These are phyloP conservation scores for Hygrocybe coccinea DNA, from an alignment of 768 basidiomycete genomes.

Conservation along the genomic window DNA sequence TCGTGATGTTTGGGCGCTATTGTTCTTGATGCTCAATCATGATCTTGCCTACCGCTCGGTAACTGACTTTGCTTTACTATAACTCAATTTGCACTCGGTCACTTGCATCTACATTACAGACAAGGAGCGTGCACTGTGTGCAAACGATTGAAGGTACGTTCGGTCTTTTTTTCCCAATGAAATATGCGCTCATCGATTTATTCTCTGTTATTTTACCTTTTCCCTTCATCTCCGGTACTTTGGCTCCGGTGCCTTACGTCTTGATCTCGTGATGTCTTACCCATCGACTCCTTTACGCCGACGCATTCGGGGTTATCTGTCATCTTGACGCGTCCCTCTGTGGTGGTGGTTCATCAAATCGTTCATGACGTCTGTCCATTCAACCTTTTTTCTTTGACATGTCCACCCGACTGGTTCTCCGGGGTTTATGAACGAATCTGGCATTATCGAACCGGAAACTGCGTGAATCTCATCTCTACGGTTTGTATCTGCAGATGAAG, in stretches of 20 bases:
- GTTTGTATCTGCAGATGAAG: conserved; percentile 58
- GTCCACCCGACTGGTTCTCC: too few species aligned
- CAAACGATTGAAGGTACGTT: conserved; percentile 78
- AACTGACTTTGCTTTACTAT: not conserved
- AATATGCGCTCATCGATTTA: not conserved
- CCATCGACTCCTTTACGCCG: not conserved
- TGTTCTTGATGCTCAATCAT: not conserved
- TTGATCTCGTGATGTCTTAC: conserved; percentile 5
- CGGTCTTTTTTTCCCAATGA: not conserved
- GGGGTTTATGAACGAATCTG: too few species aligned
- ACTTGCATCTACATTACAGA: conserved; percentile 31
- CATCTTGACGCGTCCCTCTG: too few species aligned
- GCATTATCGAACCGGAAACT: not conserved
- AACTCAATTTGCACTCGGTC: not conserved
- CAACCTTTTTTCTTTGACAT: too few species aligned
- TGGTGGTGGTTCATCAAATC: too few species aligned
- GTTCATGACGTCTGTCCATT: too few species aligned
- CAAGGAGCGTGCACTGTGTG: conserved; percentile 82
- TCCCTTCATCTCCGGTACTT: conserved; percentile 12
- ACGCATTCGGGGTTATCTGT: not conserved
- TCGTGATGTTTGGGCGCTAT: not conserved
- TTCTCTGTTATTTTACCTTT: conserved; percentile 8
- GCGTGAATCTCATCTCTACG: not conserved
- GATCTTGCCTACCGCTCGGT: not conserved
- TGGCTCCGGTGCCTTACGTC: conserved; percentile 10